A percentile compares a stretch with the other conserved stretches of the same genome.
These are phyloP conservation scores for Lathyrus oleraceus DNA, from an alignment of 306 rosid genomes.

Conservation along the genomic window DNA sequence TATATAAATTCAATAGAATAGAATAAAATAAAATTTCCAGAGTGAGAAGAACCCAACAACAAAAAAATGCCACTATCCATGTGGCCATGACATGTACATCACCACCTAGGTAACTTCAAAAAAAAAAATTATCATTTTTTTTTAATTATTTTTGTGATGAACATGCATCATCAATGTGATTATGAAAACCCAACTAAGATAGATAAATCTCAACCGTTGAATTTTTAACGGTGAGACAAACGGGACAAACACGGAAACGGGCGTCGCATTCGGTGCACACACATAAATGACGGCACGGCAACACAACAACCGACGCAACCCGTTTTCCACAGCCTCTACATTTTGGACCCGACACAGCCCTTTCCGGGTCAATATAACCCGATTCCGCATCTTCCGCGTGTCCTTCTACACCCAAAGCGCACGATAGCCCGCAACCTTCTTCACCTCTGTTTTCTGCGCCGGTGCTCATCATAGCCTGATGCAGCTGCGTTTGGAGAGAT, in stretches of 20 bases:
- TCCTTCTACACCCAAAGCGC: conserved; percentile 51
- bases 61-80: conserved; percentile 42
- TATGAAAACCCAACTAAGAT: conserved; percentile 46
- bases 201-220: conserved; percentile 72
- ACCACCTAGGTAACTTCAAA: conserved; percentile 34
- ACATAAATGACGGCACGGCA: conserved; percentile 89
- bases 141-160: neutral
- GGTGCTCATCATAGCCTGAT: conserved; percentile 60
- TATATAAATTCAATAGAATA: conserved; percentile 52
- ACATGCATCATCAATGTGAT: conserved; percentile 38
- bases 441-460: conserved; percentile 36
- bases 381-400: conserved; percentile 91
- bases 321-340: conserved; percentile 72
- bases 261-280: conserved; percentile 71
- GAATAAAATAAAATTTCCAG: conserved; percentile 46
- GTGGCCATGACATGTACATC: conserved; percentile 72
- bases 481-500: conserved; percentile 70
- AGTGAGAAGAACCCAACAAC: conserved; percentile 4
- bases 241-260: conserved; percentile 66
- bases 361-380: conserved; percentile 69
- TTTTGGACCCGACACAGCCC: conserved; percentile 56
- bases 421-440: conserved; percentile 46
- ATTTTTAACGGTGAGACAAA: conserved; percentile 64
- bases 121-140: neutral
- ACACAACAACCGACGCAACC: conserved; percentile 69